Conservation (phyloP, 257 asterid genomes). For the Forsythia suspensa region DNA sequence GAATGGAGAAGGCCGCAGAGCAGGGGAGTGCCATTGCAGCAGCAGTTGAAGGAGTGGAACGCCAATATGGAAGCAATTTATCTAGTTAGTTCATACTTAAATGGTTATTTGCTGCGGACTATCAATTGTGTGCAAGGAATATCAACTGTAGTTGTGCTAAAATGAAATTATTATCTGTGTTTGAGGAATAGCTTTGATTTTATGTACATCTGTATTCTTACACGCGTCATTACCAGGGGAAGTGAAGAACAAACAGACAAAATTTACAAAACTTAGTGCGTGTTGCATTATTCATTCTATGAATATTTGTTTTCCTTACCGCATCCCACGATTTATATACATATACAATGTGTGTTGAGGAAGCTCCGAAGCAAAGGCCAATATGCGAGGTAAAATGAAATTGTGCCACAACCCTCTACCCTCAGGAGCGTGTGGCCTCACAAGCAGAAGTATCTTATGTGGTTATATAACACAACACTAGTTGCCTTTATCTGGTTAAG, state of each 20-base stretch:
- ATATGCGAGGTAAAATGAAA: neutral
- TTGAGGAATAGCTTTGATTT: neutral
- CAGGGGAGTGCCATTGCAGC: conserved; percentile 98
- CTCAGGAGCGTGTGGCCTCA: neutral
- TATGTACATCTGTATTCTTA: neutral
- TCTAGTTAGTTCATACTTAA: conserved; percentile 57
- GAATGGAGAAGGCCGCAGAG: conserved; percentile 99
- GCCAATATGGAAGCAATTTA: conserved; percentile 81
- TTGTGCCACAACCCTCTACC: too few relatives aligned
- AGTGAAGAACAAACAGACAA: neutral
- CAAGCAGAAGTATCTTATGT: neutral
- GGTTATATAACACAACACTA: neutral
- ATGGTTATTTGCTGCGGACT: conserved; percentile 8
- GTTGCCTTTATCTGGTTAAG: neutral
- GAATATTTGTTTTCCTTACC: neutral
- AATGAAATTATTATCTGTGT: neutral
- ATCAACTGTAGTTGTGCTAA: neutral
- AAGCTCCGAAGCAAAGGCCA: neutral
- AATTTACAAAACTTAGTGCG: neutral
- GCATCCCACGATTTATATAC: neutral
- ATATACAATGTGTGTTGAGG: neutral
- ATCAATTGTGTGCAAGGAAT: conserved; percentile 5
- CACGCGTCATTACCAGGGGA: neutral
- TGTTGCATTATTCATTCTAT: neutral
- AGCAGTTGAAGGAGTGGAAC: conserved; percentile 98